Conservation (phyloP, 495 filamentous ascomycete species). For the Daldinia decipiens region DNA sequence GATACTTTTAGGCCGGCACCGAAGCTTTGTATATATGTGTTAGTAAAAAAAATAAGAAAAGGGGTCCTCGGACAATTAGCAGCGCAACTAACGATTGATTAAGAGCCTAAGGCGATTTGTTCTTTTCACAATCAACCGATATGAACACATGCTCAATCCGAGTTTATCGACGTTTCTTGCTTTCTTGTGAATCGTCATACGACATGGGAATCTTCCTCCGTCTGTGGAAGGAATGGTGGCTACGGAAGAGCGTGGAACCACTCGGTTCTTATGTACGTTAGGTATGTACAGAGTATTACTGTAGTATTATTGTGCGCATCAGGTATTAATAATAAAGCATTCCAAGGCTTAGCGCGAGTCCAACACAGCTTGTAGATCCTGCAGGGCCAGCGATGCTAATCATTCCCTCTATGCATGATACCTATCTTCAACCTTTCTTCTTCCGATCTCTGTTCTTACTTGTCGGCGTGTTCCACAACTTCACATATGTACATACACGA, state of each 20-base stretch:
- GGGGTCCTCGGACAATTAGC: background rate
- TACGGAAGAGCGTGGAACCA: constrained; percentile 31
- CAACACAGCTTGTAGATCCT: constrained; percentile 23
- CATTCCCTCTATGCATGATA: constrained; percentile 8
- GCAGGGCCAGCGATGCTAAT: constrained; percentile 11
- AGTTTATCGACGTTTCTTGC: background rate
- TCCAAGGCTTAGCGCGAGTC: constrained; percentile 33
- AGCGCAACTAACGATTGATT: background rate
- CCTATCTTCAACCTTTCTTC: constrained; percentile 3
- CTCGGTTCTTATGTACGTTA: constrained; percentile 4
- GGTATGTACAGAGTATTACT: background rate
- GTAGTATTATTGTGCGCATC: background rate
- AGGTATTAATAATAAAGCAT: constrained; percentile 38
- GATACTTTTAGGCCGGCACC: constrained; percentile 9
- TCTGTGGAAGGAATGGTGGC: constrained; percentile 22
- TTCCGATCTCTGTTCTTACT: background rate
- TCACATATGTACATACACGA: background rate
- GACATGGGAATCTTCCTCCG: constrained; percentile 11
- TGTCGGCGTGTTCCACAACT: constrained; percentile 1
- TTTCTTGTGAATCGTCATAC: constrained; percentile 18
- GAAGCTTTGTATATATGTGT: background rate
- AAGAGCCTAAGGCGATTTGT: background rate
- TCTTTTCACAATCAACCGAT: constrained; percentile 1
- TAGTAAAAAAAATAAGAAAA: background rate
- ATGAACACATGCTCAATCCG: constrained; percentile 11